Conservation (phyloP, 1,139 yeast genomes). For the Lodderomyces oxycetoniae region DNA sequence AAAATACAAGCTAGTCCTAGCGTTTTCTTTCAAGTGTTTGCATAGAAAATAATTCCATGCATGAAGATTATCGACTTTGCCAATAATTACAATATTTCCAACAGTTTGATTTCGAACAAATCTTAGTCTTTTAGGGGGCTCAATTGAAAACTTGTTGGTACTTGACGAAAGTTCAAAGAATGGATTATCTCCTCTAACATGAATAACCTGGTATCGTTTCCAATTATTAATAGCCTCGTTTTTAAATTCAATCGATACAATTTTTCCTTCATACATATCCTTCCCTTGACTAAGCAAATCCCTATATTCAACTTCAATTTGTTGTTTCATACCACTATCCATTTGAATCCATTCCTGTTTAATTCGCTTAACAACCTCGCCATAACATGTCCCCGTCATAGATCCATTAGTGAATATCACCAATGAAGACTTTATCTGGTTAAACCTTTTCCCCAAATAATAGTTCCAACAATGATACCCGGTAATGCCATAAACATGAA, state of each 20-base stretch:
- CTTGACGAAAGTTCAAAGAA: slow-evolving; percentile 1
- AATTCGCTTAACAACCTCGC: slow-evolving; percentile 1
- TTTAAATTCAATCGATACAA: slow-evolving; percentile 20
- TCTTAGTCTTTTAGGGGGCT: slow-evolving; percentile 1
- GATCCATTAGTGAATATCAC: background rate
- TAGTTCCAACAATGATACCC: slow-evolving; percentile 8
- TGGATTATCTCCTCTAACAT: slow-evolving; percentile 3
- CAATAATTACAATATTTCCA: slow-evolving; percentile 7
- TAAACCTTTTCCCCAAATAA: slow-evolving; percentile 6
- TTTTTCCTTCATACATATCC: slow-evolving; percentile 29
- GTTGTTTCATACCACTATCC: slow-evolving; percentile 18
- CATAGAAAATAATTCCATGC: slow-evolving; percentile 7
- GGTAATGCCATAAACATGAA: slow-evolving; percentile 3
- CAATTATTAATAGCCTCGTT: background rate
- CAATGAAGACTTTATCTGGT: background rate
- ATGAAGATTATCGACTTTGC: slow-evolving; percentile 2
- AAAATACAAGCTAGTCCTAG: background rate
- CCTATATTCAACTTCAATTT: slow-evolving; percentile 24
- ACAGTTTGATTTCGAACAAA: slow-evolving; percentile 7
- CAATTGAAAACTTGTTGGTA: slow-evolving; percentile 1
- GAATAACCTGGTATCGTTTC: background rate
- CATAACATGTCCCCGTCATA: background rate
- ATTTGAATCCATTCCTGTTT: slow-evolving; percentile 24
- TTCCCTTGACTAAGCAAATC: slow-evolving; percentile 26
- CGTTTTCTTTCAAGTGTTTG: background rate